Percentiles rank a stretch among this genome's conserved stretches.
Evolutionary conservation across 2,329 filamentous ascomycete genomes (phyloP).

Genomic region (Chaetoscypha palmicola): DNA sequence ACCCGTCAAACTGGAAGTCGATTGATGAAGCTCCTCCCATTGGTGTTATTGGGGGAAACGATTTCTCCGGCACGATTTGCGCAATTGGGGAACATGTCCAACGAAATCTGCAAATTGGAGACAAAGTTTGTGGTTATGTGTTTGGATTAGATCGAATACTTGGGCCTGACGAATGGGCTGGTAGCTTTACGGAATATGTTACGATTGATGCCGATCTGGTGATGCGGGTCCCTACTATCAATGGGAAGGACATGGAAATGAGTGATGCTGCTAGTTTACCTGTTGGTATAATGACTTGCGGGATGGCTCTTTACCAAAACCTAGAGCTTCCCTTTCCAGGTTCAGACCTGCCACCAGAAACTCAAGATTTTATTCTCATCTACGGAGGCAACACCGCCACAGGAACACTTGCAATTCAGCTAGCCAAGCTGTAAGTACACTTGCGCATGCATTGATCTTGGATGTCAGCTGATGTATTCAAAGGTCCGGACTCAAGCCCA

Average conservation of each 20-base stretch:
- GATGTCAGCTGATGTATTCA: too few relatives aligned
- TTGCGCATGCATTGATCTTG: too few relatives aligned
- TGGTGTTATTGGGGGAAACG: conserved; percentile 14
- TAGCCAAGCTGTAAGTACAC: conserved; percentile 34
- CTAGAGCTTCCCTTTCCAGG: background rate
- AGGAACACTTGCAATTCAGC: conserved; percentile 39
- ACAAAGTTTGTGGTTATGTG: background rate
- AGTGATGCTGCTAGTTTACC: conserved; percentile 29
- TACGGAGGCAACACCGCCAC: conserved; percentile 39
- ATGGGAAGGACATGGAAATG: conserved; percentile 23
- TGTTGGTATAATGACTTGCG: conserved; percentile 12
- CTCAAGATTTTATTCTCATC: conserved; percentile 35
- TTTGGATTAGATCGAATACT: background rate
- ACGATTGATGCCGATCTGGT: conserved; percentile 32
- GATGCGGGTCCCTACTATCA: conserved; percentile 34
- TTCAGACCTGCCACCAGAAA: background rate
- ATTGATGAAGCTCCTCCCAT: conserved; percentile 13
- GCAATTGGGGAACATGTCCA: background rate
- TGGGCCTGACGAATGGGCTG: background rate
- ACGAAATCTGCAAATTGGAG: background rate
- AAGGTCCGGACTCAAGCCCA: too few relatives aligned
- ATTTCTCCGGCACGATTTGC: conserved; percentile 1
- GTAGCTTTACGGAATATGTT: conserved; percentile 36
- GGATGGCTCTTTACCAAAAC: conserved; percentile 28
- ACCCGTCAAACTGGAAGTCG: conserved; percentile 25